These are phyloP conservation scores for Polytrichum formosum DNA, from an alignment of 225 moss, liverwort and hornwort genomes.

Conservation along the genomic window DNA sequence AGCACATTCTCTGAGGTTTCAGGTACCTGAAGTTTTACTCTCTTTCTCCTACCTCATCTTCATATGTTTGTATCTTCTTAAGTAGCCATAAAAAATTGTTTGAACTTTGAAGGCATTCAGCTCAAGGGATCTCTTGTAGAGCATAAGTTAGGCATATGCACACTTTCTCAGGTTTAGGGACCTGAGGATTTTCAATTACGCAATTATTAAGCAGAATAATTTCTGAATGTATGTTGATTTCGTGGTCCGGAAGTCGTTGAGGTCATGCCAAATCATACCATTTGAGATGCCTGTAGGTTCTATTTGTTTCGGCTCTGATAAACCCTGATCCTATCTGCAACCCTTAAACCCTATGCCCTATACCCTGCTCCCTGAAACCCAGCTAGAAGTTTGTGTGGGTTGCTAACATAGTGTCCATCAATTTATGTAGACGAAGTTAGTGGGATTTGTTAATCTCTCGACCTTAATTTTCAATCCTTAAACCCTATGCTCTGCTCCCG, in stretches of 20 bases:
- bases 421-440: too few species aligned
- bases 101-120: too few species aligned
- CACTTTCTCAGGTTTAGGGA: too few species aligned
- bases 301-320: not conserved
- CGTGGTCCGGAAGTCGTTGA: not conserved
- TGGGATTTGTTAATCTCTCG: not conserved
- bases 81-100: too few species aligned
- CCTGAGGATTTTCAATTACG: not conserved
- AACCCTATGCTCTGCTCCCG: conserved; percentile 4
- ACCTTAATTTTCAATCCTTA: not conserved
- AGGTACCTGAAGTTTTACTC: too few species aligned
- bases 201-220: not conserved
- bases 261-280: not conserved
- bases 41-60: too few species aligned
- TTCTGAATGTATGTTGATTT: not conserved
- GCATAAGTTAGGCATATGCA: not conserved
- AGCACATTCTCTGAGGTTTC: too few species aligned
- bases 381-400: not conserved
- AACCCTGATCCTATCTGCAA: not conserved
- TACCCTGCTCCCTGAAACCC: conserved; percentile 1
- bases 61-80: too few species aligned
- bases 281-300: not conserved
- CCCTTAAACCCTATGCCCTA: conserved; percentile 6
- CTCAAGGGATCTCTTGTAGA: not conserved
- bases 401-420: too few species aligned